These are phyloP conservation scores for Alternaria brassicicola DNA, from an alignment of 2,329 filamentous ascomycete species.

Conservation along the genomic window DNA sequence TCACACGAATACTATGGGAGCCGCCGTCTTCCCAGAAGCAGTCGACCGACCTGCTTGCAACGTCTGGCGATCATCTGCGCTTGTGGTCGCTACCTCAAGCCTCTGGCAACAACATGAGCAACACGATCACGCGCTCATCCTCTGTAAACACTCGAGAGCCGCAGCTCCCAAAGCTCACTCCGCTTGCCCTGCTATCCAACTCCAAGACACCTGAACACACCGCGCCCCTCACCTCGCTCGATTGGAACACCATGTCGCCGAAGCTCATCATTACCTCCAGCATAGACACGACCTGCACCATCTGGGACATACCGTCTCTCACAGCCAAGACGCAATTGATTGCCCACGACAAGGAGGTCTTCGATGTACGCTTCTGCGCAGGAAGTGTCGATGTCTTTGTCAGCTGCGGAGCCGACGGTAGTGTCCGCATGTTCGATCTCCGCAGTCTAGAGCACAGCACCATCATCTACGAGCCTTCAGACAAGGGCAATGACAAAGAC, in stretches of 20 bases:
- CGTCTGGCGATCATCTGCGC: slow-evolving; percentile 90
- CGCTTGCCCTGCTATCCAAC: slow-evolving; percentile 90
- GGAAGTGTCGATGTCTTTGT: slow-evolving; percentile 99
- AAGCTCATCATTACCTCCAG: slow-evolving; percentile 98
- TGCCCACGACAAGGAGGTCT: slow-evolving; percentile 98
- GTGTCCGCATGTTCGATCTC: slow-evolving; percentile 97
- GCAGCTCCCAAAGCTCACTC: slow-evolving; percentile 82
- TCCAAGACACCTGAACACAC: slow-evolving; percentile 99
- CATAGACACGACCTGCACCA: slow-evolving; percentile 98
- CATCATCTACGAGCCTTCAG: slow-evolving; percentile 97
- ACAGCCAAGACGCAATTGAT: slow-evolving; percentile 98
- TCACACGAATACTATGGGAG: slow-evolving; percentile 94
- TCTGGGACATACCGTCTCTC: slow-evolving; percentile 98
- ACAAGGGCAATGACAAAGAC: slow-evolving; percentile 67
- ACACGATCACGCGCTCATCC: slow-evolving; percentile 71
- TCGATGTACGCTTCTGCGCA: slow-evolving; percentile 96
- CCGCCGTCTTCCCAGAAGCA: slow-evolving; percentile 94
- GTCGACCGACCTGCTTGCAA: slow-evolving; percentile 91
- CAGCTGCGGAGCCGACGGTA: slow-evolving; percentile 95
- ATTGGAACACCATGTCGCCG: slow-evolving; percentile 97
- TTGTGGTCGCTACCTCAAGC: slow-evolving; percentile 83
- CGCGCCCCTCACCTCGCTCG: slow-evolving; percentile 90
- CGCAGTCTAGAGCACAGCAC: slow-evolving; percentile 96
- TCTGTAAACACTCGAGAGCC: slow-evolving; percentile 65
- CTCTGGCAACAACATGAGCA: slow-evolving; percentile 63